Evolutionary conservation across 306 rosid species (phyloP).

Genomic region (Lithocarpus polystachyus): DNA sequence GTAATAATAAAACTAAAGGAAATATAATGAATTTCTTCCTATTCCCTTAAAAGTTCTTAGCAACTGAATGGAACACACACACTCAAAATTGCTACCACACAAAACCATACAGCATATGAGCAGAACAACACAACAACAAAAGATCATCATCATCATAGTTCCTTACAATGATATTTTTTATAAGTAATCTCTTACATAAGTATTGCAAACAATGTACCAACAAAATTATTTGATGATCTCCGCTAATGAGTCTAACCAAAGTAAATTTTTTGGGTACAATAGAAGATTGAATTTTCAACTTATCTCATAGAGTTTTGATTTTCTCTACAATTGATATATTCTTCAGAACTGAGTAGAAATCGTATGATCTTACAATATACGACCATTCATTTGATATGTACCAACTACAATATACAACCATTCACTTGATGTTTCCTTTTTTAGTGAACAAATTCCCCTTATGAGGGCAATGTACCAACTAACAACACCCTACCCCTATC

Average conservation of each 20-base stretch:
- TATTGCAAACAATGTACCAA: too few species aligned
- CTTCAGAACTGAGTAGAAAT: neutral
- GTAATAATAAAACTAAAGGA: neutral
- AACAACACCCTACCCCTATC: too few species aligned
- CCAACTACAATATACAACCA: too few species aligned
- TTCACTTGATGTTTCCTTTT: neutral
- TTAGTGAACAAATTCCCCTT: neutral
- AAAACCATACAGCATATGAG: neutral
- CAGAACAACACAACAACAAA: neutral
- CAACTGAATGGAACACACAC: neutral
- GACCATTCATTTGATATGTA: neutral
- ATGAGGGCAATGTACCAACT: neutral
- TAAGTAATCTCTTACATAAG: too few species aligned
- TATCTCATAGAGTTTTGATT: too few species aligned
- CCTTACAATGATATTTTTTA: neutral
- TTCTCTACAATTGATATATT: neutral
- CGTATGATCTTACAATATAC: neutral
- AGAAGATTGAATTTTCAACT: too few species aligned
- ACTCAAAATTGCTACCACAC: neutral
- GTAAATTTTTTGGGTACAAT: too few species aligned
- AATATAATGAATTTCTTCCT: neutral
- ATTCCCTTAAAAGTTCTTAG: neutral
- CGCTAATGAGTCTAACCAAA: too few species aligned
- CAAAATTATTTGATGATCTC: too few species aligned
- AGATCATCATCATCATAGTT: neutral